Evolutionary conservation across 129 eudicot species (phyloP), one percentile per base, ranked within the genome.

Genomic region (Tagetes patula): DNA sequence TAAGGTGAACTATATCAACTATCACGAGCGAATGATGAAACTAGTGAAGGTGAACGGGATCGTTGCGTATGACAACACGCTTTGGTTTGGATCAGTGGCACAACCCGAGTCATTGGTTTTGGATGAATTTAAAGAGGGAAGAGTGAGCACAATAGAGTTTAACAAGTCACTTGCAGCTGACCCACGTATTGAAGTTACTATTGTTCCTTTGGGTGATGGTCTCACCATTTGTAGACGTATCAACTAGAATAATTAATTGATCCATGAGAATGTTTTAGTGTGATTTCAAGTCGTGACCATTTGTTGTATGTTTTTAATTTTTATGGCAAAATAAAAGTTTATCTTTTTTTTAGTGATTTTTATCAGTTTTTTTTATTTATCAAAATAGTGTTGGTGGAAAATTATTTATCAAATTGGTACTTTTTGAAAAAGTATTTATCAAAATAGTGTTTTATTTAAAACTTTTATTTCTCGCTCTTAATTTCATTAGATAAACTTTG

Each of bases 21-120:
- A 89, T 40, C 91, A 89, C 2, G 91, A 89, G 71, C 70, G 73
- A 75, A 36, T 89, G 42, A 12, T 84, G 79, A 78, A 84, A 40
- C 78, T 89, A 37, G 32, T 89, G 75, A 89, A 84, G 76, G 79
- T 81, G 3, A 89, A 87, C 3, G 91, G 89, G 31, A 31, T 86
- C 2, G 75, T 86, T 11, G 88, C 68, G 31, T 89, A 89, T 11
- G 96, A 89, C 67, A 89, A 88, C 84, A 85, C 90, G 0, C 86
- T 88, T 0, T 83, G 88, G 90, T 46, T 67, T 3, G 95, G 90
- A 32, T 10, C 78, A 0, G 95, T 88, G 3, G 88, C 73, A 2
- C 62, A 69, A 70, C 82, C 86, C 0, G 86, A 81, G 56, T 79
- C 84, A 12, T 13, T 5, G 2, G 83, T 83, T 54, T 40, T 49